A percentile compares a stretch with the other conserved stretches of the same genome.
Evolutionary conservation across 106 monocot genomes (phyloP).

Genomic region (Dendrobium catenatum): DNA sequence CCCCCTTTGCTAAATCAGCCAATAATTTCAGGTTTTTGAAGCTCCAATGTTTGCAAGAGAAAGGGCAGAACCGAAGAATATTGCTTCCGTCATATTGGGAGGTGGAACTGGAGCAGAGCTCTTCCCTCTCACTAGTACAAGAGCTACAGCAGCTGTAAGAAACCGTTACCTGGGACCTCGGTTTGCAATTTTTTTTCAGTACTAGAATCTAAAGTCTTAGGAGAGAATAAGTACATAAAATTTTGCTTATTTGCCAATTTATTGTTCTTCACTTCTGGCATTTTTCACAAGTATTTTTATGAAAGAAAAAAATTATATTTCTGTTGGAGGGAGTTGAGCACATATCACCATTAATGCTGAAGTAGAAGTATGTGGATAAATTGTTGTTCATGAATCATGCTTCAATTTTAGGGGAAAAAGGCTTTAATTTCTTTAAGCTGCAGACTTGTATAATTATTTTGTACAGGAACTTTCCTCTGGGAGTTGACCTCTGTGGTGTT

Average conservation of each 20-base stretch:
- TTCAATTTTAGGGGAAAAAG: too few relatives aligned
- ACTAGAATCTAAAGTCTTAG: background rate
- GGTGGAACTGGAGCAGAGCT: constrained; percentile 73
- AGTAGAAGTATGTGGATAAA: too few relatives aligned
- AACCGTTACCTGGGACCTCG: background rate
- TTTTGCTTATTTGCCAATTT: background rate
- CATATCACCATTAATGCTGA: background rate
- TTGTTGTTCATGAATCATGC: too few relatives aligned
- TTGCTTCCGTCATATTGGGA: constrained; percentile 77
- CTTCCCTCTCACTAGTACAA: constrained; percentile 78
- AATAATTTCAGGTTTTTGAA: constrained; percentile 38
- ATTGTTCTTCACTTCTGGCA: background rate
- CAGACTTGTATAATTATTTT: too few relatives aligned
- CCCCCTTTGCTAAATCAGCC: background rate
- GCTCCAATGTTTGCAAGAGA: constrained; percentile 30
- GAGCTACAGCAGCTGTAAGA: constrained; percentile 87
- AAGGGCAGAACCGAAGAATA: constrained; percentile 58
- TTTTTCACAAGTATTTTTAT: background rate
- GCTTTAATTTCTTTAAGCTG: too few relatives aligned
- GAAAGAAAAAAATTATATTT: background rate
- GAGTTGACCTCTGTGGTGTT: too few relatives aligned
- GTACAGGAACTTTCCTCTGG: too few relatives aligned
- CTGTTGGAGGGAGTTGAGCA: background rate
- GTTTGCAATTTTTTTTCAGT: background rate
- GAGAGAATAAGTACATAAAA: background rate